Conservation (phyloP, 768 basidiomycete genomes). For the Clitopilus hobsonii region DNA sequence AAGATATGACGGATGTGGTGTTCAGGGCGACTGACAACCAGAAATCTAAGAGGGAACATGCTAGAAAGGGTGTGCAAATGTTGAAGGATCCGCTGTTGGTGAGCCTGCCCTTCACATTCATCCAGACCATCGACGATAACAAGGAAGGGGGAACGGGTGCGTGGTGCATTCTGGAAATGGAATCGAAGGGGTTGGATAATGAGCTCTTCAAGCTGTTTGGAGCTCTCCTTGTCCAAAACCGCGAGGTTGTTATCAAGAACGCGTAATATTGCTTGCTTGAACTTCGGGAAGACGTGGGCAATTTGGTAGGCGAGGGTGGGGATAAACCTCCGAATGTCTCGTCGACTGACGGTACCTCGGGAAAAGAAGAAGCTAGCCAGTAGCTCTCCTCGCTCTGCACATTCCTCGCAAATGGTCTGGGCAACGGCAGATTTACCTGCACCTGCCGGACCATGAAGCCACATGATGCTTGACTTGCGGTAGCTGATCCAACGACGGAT, state of each 20-base stretch:
- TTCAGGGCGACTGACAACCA: background rate
- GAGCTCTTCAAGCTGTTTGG: background rate
- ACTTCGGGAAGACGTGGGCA: background rate
- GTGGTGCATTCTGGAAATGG: background rate
- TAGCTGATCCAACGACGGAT: background rate
- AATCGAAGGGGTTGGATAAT: background rate
- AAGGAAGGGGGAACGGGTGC: background rate
- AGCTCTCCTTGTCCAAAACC: background rate
- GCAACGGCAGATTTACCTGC: background rate
- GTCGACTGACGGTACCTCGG: background rate
- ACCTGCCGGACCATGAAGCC: background rate
- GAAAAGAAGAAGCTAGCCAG: background rate
- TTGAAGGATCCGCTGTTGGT: background rate
- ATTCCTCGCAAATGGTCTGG: background rate
- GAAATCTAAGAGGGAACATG: background rate
- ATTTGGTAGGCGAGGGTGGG: background rate
- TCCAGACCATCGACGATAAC: background rate
- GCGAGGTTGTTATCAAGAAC: background rate
- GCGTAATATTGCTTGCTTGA: background rate
- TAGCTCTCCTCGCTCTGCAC: background rate
- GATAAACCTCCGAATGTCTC: background rate
- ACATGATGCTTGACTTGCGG: background rate
- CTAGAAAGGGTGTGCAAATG: background rate
- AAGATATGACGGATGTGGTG: background rate
- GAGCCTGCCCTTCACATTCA: background rate